Evolutionary conservation across 345 rosid species (phyloP).

Genomic region (Iberis pinnata): DNA sequence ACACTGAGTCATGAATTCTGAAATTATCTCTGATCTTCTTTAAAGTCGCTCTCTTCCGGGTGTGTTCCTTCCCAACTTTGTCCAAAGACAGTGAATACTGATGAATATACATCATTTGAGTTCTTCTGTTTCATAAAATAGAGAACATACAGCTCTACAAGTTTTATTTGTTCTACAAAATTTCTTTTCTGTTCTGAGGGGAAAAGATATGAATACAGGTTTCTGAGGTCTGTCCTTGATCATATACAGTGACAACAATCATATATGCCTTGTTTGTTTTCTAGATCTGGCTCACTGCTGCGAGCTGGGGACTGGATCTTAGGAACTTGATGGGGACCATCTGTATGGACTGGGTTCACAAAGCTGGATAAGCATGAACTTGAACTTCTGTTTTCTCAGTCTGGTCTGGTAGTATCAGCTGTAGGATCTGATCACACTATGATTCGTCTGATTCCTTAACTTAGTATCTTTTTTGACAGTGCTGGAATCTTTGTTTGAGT

Average conservation of each 20-base stretch:
- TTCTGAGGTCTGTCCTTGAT: constrained; percentile 28
- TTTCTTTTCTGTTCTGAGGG: constrained; percentile 14
- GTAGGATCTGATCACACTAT: constrained; percentile 17
- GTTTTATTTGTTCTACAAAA: no score
- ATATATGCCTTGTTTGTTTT: constrained; percentile 64
- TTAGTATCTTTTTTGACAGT: constrained; percentile 7
- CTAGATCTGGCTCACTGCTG: constrained; percentile 77
- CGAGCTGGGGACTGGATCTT: constrained; percentile 61
- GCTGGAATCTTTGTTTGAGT: constrained; percentile 12
- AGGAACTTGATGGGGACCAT: constrained; percentile 75
- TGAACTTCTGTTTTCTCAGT: constrained; percentile 11
- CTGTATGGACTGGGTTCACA: constrained; percentile 31
- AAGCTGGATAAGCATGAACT: constrained; percentile 39
- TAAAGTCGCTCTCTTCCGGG: background rate
- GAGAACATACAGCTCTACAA: no score
- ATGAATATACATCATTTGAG: background rate
- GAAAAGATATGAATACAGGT: constrained; percentile 18
- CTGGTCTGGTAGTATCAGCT: constrained; percentile 28
- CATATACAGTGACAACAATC: constrained; percentile 33
- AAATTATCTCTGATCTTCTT: background rate
- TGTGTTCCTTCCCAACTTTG: background rate
- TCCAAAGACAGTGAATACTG: background rate
- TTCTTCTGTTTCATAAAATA: background rate
- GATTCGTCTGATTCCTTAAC: constrained; percentile 11
- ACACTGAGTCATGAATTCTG: constrained; percentile 4